Evolutionary conservation across 2,329 filamentous ascomycete species (phyloP).

Genomic region (Colletotrichum karsti): DNA sequence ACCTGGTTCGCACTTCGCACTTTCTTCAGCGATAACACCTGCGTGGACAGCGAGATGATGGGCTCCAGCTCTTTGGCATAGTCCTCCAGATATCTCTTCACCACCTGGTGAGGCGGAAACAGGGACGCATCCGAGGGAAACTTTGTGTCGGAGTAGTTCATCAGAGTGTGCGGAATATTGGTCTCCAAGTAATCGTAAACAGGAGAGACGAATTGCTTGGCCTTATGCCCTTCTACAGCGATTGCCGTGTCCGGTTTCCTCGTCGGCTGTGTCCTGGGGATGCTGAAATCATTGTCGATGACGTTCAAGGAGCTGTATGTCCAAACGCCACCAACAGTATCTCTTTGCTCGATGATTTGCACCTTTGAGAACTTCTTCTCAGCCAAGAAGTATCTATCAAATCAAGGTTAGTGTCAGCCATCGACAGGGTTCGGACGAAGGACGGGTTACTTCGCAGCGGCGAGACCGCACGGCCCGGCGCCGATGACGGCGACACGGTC

Average conservation of each 20-base stretch:
- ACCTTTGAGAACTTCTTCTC: slow-evolving; percentile 70
- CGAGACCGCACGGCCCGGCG: slow-evolving; percentile 75
- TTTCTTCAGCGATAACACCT: slow-evolving; percentile 59
- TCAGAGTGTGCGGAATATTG: slow-evolving; percentile 77
- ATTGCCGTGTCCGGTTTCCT: slow-evolving; percentile 52
- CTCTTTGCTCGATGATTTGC: slow-evolving; percentile 75
- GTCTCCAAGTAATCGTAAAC: slow-evolving; percentile 75
- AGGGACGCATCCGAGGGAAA: slow-evolving; percentile 68
- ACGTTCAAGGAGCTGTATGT: slow-evolving; percentile 60
- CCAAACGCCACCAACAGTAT: slow-evolving; percentile 75
- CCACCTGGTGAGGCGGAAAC: slow-evolving; percentile 71
- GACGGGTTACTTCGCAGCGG: slow-evolving; percentile 55
- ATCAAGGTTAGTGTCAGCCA: not conserved
- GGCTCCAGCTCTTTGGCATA: slow-evolving; percentile 69
- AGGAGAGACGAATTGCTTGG: slow-evolving; percentile 70
- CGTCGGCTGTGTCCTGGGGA: slow-evolving; percentile 39
- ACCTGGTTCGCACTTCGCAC: slow-evolving; percentile 28
- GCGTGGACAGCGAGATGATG: slow-evolving; percentile 67
- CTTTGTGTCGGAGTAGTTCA: slow-evolving; percentile 72
- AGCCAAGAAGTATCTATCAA: slow-evolving; percentile 70
- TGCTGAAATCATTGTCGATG: slow-evolving; percentile 30
- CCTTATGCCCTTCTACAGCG: slow-evolving; percentile 32
- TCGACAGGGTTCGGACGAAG: not conserved
- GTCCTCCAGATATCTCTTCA: slow-evolving; percentile 71
- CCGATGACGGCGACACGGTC: slow-evolving; percentile 73